phyloP scores from a whole-genome alignment of 2,329 filamentous ascomycete genomes.

The Chrysosphaeria jannelii region DNA sequence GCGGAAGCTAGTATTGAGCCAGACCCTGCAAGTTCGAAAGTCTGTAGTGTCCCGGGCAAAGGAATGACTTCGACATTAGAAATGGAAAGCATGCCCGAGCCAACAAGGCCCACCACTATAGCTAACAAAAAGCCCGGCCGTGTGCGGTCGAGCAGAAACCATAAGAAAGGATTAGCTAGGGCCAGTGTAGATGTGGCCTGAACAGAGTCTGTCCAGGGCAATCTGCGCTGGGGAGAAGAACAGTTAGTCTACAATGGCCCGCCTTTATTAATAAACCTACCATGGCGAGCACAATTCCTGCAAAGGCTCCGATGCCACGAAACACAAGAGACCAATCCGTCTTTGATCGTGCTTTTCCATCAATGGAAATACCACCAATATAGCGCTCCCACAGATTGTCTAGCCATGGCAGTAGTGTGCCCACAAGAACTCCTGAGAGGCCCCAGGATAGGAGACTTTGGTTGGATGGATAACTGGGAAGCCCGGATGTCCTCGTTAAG shows the following conservation, averaged over 20 bases:
- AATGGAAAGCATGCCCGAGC: slow-evolving; percentile 43
- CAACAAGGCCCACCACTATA: slow-evolving; percentile 37
- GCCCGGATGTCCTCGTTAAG: no score
- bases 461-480: no score
- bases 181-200: slow-evolving; percentile 74
- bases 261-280: no score
- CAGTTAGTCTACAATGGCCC: no score
- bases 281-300: slow-evolving; percentile 37
- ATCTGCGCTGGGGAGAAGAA: slow-evolving; percentile 42
- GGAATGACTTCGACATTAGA: no score
- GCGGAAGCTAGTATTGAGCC: slow-evolving; percentile 10
- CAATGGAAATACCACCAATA: no score
- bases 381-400: slow-evolving; percentile 42
- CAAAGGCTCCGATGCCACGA: slow-evolving; percentile 26
- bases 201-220: slow-evolving; percentile 84
- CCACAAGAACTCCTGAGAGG: slow-evolving; percentile 42
- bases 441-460: slow-evolving; percentile 35
- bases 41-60: no score
- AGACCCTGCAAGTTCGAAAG: no score
- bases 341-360: no score
- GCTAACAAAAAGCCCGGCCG: slow-evolving; percentile 60
- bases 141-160: slow-evolving; percentile 87
- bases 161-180: slow-evolving; percentile 72
- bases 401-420: slow-evolving; percentile 56
- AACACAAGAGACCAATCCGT: slow-evolving; percentile 44